A percentile compares a stretch with the other conserved stretches of the same genome.
Evolutionary conservation across 1,284 basidiomycete species (phyloP).

Genomic region (Apiotrichum montevideense): DNA sequence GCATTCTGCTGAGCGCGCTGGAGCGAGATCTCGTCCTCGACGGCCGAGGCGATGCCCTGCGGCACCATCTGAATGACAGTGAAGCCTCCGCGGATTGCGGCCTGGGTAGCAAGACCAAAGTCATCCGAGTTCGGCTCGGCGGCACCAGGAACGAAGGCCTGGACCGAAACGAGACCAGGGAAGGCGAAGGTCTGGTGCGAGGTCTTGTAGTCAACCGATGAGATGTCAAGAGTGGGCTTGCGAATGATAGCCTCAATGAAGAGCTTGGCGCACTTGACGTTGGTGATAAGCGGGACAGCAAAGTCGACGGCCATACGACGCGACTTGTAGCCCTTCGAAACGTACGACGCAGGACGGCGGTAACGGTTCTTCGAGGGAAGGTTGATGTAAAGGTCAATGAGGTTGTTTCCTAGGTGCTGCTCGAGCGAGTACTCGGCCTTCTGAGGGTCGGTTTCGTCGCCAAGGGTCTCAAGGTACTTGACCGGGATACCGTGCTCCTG

Average conservation of each 20-base stretch:
- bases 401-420: conserved; percentile 88
- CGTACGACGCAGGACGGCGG: conserved; percentile 92
- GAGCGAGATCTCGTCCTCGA: conserved; percentile 64
- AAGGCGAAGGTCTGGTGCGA: conserved; percentile 85
- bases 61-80: conserved; percentile 75
- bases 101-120: conserved; percentile 64
- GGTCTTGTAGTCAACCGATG: conserved; percentile 88
- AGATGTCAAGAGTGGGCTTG: conserved; percentile 76
- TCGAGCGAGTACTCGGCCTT: conserved; percentile 94
- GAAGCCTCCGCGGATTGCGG: conserved; percentile 80
- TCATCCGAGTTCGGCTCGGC: conserved; percentile 57
- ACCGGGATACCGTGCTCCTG: conserved; percentile 56
- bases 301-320: conserved; percentile 99
- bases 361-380: conserved; percentile 97
- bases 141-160: conserved; percentile 75
- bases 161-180: conserved; percentile 86
- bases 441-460: conserved; percentile 66
- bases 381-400: conserved; percentile 99
- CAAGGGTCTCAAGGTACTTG: conserved; percentile 84
- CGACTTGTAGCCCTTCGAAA: conserved; percentile 93
- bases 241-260: conserved; percentile 91
- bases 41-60: conserved; percentile 56
- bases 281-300: conserved; percentile 93
- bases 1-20: conserved; percentile 64
- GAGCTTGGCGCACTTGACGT: conserved; percentile 98